These are phyloP conservation scores for Penicillium nordicum DNA, from an alignment of 2,329 filamentous ascomycete genomes.

Conservation along the genomic window DNA sequence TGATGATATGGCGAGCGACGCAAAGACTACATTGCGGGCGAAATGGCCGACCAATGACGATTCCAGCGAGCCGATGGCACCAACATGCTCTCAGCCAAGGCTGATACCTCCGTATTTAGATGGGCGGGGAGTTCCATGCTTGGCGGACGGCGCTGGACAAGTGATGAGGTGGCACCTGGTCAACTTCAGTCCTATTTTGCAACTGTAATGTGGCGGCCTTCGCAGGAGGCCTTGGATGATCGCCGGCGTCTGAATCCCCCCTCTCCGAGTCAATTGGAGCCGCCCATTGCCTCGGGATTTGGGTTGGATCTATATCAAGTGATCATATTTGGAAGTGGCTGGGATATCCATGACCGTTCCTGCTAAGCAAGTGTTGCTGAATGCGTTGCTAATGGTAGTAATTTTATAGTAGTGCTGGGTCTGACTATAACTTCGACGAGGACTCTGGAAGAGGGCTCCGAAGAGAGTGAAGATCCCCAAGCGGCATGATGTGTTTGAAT, in stretches of 20 bases:
- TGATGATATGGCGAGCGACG: constrained; percentile 34
- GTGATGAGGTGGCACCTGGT: constrained; percentile 43
- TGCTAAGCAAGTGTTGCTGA: neutral
- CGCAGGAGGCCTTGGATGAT: neutral
- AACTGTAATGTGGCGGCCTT: constrained; percentile 37
- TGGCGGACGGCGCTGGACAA: constrained; percentile 37
- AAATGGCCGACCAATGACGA: constrained; percentile 36
- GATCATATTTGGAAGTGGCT: neutral
- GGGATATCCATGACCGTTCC: neutral
- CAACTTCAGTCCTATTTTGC: constrained; percentile 47
- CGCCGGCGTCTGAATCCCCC: neutral
- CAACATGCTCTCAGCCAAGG: constrained; percentile 30
- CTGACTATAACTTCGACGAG: neutral
- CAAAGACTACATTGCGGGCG: constrained; percentile 43
- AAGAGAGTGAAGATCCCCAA: neutral
- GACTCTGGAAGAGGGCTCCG: neutral
- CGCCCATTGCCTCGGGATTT: neutral
- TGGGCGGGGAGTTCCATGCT: constrained; percentile 50
- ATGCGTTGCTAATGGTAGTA: neutral
- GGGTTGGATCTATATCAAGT: neutral
- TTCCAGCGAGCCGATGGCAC: constrained; percentile 35
- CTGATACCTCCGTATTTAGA: constrained; percentile 28
- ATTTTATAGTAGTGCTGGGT: neutral
- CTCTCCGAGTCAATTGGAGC: neutral
- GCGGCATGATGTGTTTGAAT: neutral